A percentile compares a stretch with the other conserved stretches of the same genome.
These are phyloP conservation scores for Platanthera zijinensis DNA, from an alignment of 106 monocot genomes.

Conservation along the genomic window DNA sequence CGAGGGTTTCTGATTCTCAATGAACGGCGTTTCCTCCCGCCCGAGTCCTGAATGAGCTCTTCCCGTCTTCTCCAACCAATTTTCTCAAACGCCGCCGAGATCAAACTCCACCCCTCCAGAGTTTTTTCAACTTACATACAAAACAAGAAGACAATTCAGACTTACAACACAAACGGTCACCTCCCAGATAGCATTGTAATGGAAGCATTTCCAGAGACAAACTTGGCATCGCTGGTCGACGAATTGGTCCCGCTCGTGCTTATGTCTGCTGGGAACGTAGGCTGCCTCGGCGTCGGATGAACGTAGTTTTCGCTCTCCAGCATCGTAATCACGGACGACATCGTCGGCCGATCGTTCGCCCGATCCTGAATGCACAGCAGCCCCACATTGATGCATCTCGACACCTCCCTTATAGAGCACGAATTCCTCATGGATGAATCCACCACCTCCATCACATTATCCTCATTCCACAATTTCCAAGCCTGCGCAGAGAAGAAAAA, in stretches of 20 bases:
- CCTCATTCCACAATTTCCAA: conserved; percentile 26
- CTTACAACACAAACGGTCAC: too few species aligned
- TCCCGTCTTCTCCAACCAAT: too few species aligned
- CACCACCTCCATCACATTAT: conserved; percentile 12
- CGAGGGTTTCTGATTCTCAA: too few species aligned
- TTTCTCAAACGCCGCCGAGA: too few species aligned
- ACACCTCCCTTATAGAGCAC: background rate
- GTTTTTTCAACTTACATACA: too few species aligned
- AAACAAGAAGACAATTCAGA: too few species aligned
- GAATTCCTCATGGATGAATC: conserved; percentile 8
- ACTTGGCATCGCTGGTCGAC: background rate
- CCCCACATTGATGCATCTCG: conserved; percentile 27
- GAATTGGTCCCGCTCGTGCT: background rate
- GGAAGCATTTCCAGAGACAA: too few species aligned
- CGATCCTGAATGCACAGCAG: conserved; percentile 38
- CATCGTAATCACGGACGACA: conserved; percentile 20
- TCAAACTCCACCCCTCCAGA: too few species aligned
- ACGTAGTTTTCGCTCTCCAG: background rate
- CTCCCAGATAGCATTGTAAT: too few species aligned
- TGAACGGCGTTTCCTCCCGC: too few species aligned
- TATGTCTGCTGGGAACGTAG: background rate
- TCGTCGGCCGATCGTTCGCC: conserved; percentile 22
- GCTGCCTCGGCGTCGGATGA: background rate
- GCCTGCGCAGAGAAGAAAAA: conserved; percentile 3
- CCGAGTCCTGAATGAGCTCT: too few species aligned